These are phyloP conservation scores for Clarireedia paspali DNA, from an alignment of 2,329 filamentous ascomycete genomes.

Conservation along the genomic window DNA sequence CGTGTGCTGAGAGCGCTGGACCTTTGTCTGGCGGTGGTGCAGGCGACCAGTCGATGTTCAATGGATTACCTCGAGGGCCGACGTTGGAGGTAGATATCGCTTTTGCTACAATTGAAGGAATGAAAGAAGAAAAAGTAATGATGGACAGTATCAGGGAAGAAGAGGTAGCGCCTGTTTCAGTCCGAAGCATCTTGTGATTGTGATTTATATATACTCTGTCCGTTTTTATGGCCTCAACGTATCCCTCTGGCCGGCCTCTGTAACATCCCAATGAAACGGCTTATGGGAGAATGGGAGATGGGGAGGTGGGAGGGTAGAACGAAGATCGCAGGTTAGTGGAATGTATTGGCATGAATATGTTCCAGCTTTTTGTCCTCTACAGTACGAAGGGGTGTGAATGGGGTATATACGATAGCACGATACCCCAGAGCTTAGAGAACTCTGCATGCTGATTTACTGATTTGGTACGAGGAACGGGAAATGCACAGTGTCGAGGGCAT, in stretches of 20 bases:
- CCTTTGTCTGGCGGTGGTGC: slow-evolving; percentile 54
- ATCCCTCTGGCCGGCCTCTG: not conserved
- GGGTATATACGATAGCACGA: slow-evolving; percentile 6
- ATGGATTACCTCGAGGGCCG: slow-evolving; percentile 1
- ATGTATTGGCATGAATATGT: not conserved
- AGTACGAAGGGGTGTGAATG: not conserved
- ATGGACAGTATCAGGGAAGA: not conserved
- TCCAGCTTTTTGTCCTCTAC: not conserved
- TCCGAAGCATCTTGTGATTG: slow-evolving; percentile 8
- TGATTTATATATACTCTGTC: not conserved
- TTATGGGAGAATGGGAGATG: not conserved
- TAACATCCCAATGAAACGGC: not conserved
- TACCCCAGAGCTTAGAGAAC: not conserved
- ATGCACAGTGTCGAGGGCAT: not conserved
- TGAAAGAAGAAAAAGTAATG: not conserved
- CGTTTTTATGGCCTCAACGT: slow-evolving; percentile 5
- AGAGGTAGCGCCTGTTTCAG: not conserved
- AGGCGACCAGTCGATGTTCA: slow-evolving; percentile 43
- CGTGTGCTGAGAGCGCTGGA: slow-evolving; percentile 49
- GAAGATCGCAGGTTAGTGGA: not conserved
- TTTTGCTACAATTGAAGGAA: not conserved
- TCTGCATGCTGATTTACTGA: slow-evolving; percentile 3
- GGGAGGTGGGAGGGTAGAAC: not conserved
- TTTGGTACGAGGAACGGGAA: not conserved
- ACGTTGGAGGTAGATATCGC: not conserved